Percentiles rank a stretch among this genome's conserved stretches.
Conservation (phyloP, 225 moss, liverwort and hornwort genomes). For the Takakia lepidozioides region DNA sequence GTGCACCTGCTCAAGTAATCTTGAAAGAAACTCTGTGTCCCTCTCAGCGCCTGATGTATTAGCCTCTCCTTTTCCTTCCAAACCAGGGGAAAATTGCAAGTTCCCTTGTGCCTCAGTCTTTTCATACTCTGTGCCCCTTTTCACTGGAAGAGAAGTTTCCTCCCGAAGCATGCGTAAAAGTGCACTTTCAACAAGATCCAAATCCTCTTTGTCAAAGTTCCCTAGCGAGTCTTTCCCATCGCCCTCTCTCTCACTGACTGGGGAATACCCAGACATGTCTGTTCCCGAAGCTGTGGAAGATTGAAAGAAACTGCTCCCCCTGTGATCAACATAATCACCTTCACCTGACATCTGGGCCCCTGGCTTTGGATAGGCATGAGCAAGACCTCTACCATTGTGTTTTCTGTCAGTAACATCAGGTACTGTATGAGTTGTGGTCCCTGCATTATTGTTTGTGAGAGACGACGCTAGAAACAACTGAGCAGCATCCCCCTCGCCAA, state of each 20-base stretch:
- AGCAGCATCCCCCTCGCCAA: conserved; percentile 1
- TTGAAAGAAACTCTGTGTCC: conserved; percentile 30
- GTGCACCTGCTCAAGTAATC: conserved; percentile 40
- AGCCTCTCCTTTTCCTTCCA: conserved; percentile 18
- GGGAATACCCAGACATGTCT: conserved; percentile 12
- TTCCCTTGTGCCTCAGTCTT: too few relatives aligned
- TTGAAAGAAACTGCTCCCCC: conserved; percentile 3
- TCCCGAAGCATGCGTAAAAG: conserved; percentile 21
- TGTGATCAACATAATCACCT: conserved; percentile 17
- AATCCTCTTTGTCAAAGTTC: conserved; percentile 18
- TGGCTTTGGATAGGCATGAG: conserved; percentile 6
- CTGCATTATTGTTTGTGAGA: background rate
- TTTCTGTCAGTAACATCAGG: conserved; percentile 1
- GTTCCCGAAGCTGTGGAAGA: conserved; percentile 9
- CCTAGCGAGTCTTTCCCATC: conserved; percentile 7
- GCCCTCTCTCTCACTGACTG: conserved; percentile 12
- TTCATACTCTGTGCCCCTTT: too few relatives aligned
- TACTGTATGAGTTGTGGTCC: background rate
- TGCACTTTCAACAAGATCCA: conserved; percentile 38
- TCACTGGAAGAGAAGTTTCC: too few relatives aligned
- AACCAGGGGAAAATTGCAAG: too few relatives aligned
- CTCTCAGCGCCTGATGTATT: background rate
- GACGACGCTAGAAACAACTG: conserved; percentile 3
- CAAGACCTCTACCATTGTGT: conserved; percentile 1
- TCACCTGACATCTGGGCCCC: conserved; percentile 16